A percentile compares a stretch with the other conserved stretches of the same genome.
These are phyloP conservation scores for Talaromyces sp. DNA, from an alignment of 2,329 filamentous ascomycete genomes.

Conservation along the genomic window DNA sequence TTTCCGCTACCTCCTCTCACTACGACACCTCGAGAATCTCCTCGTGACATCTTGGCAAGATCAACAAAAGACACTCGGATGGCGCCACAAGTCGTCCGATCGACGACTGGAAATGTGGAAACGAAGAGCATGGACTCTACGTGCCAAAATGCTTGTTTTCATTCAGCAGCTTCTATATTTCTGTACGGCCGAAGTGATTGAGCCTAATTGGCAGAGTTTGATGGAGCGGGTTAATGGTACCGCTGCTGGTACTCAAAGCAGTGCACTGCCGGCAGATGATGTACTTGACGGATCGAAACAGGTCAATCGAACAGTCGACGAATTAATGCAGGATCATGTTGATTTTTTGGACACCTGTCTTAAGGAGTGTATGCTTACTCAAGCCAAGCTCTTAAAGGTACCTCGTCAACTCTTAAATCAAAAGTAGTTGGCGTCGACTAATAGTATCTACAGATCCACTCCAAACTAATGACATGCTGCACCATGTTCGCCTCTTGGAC, in stretches of 20 bases:
- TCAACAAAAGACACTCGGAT: slow-evolving; percentile 73
- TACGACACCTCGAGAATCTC: slow-evolving; percentile 83
- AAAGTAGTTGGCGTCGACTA: neutral
- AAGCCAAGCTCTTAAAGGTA: slow-evolving; percentile 88
- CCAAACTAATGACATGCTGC: slow-evolving; percentile 93
- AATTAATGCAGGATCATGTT: slow-evolving; percentile 98
- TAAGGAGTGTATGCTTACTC: slow-evolving; percentile 98
- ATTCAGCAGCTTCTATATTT: slow-evolving; percentile 96
- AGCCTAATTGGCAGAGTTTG: slow-evolving; percentile 92
- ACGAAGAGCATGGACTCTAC: slow-evolving; percentile 80
- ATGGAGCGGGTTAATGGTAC: slow-evolving; percentile 74
- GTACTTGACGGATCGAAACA: slow-evolving; percentile 36
- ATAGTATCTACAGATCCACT: slow-evolving; percentile 70
- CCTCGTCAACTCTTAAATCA: neutral
- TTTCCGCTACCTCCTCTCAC: slow-evolving; percentile 85
- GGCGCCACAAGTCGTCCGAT: slow-evolving; percentile 73
- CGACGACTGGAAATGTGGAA: slow-evolving; percentile 84
- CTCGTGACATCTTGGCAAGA: slow-evolving; percentile 85
- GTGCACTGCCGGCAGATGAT: slow-evolving; percentile 21
- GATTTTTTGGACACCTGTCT: slow-evolving; percentile 96
- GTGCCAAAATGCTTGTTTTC: slow-evolving; percentile 92
- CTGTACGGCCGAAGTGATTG: slow-evolving; percentile 93
- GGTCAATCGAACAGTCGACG: slow-evolving; percentile 79
- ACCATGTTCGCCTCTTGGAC: slow-evolving; percentile 91
- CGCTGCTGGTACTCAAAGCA: slow-evolving; percentile 37